phyloP scores from a whole-genome alignment of 805 yeast species.

The Cyberlindnera galapagoensis region DNA sequence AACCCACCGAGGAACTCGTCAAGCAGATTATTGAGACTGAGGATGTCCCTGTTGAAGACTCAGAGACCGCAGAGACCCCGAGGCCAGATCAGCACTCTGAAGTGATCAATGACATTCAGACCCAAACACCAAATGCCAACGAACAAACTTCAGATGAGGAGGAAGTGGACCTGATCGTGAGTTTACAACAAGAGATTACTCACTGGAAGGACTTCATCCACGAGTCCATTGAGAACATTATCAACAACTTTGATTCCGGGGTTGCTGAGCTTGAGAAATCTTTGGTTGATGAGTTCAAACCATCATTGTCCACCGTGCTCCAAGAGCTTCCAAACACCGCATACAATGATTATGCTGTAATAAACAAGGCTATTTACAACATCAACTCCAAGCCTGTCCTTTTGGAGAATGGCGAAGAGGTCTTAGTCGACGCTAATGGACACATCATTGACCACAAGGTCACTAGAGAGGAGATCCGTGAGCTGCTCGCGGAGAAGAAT shows the following conservation, averaged over 20 bases:
- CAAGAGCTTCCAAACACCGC: slow-evolving; percentile 26
- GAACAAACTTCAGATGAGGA: slow-evolving; percentile 6
- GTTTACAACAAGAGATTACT: slow-evolving; percentile 30
- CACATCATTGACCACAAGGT: slow-evolving; percentile 32
- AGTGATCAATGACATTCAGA: no score
- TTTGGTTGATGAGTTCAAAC: slow-evolving; percentile 24
- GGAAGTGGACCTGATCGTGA: slow-evolving; percentile 6
- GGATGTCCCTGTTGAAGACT: slow-evolving; percentile 5
- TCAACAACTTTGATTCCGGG: slow-evolving; percentile 32
- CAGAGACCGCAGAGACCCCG: slow-evolving; percentile 3
- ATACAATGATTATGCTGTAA: slow-evolving; percentile 21
- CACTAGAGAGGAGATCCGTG: slow-evolving; percentile 43
- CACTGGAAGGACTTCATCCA: slow-evolving; percentile 31
- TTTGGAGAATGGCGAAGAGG: slow-evolving; percentile 27
- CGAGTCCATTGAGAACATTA: slow-evolving; percentile 32
- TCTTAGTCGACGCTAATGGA: slow-evolving; percentile 29
- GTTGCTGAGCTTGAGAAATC: slow-evolving; percentile 25
- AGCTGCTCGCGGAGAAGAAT: slow-evolving; percentile 29
- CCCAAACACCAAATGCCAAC: slow-evolving; percentile 1
- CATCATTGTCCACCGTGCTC: slow-evolving; percentile 28
- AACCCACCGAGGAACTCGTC: no score
- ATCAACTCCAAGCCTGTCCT: slow-evolving; percentile 31
- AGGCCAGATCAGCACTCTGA: no score
- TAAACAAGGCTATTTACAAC: slow-evolving; percentile 30
- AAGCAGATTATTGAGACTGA: slow-evolving; percentile 11